Evolutionary conservation across 768 basidiomycete genomes (phyloP).

Genomic region (Boletus coccyginus): DNA sequence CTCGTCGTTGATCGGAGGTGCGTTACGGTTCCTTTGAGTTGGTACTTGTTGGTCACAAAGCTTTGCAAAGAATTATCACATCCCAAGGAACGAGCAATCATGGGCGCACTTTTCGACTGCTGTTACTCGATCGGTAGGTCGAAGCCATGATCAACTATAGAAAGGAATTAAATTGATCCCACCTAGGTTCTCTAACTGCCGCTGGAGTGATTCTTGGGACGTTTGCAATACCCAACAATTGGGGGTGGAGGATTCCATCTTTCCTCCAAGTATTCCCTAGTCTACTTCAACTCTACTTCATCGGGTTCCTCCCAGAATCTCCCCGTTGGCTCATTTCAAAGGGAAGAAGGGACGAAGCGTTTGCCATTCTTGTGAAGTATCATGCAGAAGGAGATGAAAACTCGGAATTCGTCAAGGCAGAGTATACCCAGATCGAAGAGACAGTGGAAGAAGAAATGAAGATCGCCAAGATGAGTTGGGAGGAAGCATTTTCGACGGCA

Average conservation of each 20-base stretch:
- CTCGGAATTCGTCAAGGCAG: slow-evolving; percentile 56
- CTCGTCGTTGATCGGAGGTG: slow-evolving; percentile 23
- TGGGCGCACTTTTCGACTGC: slow-evolving; percentile 10
- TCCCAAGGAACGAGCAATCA: slow-evolving; percentile 21
- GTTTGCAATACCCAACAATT: slow-evolving; percentile 53
- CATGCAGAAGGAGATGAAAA: slow-evolving; percentile 55
- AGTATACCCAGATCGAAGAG: slow-evolving; percentile 54
- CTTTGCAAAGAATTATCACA: slow-evolving; percentile 17
- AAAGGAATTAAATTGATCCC: background rate
- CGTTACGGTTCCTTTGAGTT: background rate
- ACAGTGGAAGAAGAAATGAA: slow-evolving; percentile 39
- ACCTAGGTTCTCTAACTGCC: slow-evolving; percentile 31
- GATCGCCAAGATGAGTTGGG: background rate
- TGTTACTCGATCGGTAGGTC: slow-evolving; percentile 13
- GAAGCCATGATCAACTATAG: background rate
- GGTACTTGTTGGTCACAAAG: background rate
- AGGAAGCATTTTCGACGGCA: background rate
- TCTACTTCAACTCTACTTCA: slow-evolving; percentile 50
- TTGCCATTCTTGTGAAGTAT: slow-evolving; percentile 49
- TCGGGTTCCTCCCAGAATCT: slow-evolving; percentile 61
- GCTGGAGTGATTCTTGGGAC: slow-evolving; percentile 60
- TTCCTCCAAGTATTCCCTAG: slow-evolving; percentile 59
- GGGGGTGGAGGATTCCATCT: slow-evolving; percentile 67
- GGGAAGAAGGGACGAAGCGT: slow-evolving; percentile 50
- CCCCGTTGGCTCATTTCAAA: slow-evolving; percentile 63